A percentile compares a stretch with the other conserved stretches of the same genome.
phyloP scores from a whole-genome alignment of 257 asterid species.

The Solanum piurae region DNA sequence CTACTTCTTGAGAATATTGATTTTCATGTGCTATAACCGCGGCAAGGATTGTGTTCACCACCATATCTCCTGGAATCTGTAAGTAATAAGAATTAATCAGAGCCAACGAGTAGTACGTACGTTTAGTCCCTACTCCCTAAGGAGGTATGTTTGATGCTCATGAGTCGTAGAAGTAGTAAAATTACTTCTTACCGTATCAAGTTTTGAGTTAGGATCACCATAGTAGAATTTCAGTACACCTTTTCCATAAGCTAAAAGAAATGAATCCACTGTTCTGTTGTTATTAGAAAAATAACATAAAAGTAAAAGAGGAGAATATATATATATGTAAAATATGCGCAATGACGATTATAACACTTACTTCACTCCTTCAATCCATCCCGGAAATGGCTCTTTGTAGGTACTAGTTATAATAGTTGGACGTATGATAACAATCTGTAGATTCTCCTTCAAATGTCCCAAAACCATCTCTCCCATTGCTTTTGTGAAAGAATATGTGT shows the following conservation, averaged over 20 bases:
- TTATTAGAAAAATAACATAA: neutral
- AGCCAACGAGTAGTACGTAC: neutral
- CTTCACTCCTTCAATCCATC: neutral
- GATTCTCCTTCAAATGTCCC: neutral
- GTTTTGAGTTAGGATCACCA: constrained; percentile 34
- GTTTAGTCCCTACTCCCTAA: neutral
- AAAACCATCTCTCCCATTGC: constrained; percentile 56
- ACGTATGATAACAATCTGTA: constrained; percentile 31
- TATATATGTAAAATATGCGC: too few species aligned
- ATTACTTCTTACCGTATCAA: constrained; percentile 32
- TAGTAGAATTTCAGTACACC: constrained; percentile 27
- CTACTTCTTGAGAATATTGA: neutral
- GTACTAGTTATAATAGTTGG: constrained; percentile 47
- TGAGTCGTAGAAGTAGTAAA: neutral
- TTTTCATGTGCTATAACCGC: neutral
- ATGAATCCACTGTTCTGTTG: neutral
- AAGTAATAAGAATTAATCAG: neutral
- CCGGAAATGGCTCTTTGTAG: constrained; percentile 24
- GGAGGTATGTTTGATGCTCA: neutral
- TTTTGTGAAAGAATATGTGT: constrained; percentile 48
- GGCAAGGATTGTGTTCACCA: neutral
- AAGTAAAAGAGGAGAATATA: neutral
- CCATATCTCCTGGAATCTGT: neutral
- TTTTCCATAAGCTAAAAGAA: constrained; percentile 23
- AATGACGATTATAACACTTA: too few species aligned